phyloP scores from a whole-genome alignment of 164 flowering plant genomes.

The Piper longum region DNA sequence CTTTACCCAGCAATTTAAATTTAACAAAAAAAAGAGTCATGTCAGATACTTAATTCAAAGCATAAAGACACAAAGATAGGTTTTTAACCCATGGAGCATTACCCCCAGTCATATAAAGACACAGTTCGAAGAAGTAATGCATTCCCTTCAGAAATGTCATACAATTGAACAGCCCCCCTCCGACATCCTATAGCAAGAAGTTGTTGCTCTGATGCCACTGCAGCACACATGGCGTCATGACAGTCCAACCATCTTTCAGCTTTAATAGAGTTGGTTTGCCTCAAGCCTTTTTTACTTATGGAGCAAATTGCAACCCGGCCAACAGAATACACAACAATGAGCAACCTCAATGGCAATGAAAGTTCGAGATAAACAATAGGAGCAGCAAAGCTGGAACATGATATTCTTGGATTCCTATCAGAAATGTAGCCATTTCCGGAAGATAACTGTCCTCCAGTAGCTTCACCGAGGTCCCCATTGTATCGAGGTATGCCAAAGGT shows the following conservation, averaged over 20 bases:
- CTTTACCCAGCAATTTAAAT: background rate
- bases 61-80: background rate
- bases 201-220: conserved; percentile 76
- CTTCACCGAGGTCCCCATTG: conserved; percentile 13
- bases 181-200: conserved; percentile 87
- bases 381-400: conserved; percentile 16
- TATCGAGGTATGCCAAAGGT: conserved; percentile 32
- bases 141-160: conserved; percentile 57
- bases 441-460: conserved; percentile 17
- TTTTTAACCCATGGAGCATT: conserved; percentile 13
- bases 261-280: conserved; percentile 51
- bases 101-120: conserved; percentile 98
- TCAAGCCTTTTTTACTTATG: conserved; percentile 75
- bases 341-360: conserved; percentile 45
- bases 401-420: conserved; percentile 17
- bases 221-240: conserved; percentile 69
- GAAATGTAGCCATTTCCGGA: conserved; percentile 48
- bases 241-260: conserved; percentile 49
- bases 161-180: conserved; percentile 76
- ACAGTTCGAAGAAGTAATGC: conserved; percentile 64
- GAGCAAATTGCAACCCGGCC: conserved; percentile 65
- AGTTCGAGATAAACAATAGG: conserved; percentile 62
- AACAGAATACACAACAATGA: conserved; percentile 56
- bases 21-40: background rate
- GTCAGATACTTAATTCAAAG: background rate